Conservation (phyloP, 106 monocot genomes). For the Hemerocallis citrina region DNA sequence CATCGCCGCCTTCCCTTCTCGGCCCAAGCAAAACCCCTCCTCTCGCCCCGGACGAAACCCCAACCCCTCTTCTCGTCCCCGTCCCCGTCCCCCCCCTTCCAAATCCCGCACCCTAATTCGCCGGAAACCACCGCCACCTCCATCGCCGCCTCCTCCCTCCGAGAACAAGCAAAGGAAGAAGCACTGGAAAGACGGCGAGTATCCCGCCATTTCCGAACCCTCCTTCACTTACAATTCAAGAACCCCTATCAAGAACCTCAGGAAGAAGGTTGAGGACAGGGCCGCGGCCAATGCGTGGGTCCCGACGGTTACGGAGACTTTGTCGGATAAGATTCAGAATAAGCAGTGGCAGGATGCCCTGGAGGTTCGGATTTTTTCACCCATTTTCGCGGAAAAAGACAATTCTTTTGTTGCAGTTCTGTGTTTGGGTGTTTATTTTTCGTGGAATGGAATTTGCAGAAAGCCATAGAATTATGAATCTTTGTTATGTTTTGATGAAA, state of each 20-base stretch:
- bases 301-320: constrained; percentile 69
- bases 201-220: constrained; percentile 40
- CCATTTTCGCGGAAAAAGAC: too few species aligned
- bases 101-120: neutral
- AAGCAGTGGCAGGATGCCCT: constrained; percentile 69
- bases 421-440: neutral
- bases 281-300: constrained; percentile 59
- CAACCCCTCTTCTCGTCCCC: constrained; percentile 1
- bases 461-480: too few species aligned
- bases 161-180: constrained; percentile 30
- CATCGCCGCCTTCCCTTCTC: constrained; percentile 10
- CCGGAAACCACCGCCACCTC: neutral
- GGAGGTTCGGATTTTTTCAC: too few species aligned
- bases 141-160: neutral
- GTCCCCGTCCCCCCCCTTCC: neutral
- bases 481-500: too few species aligned
- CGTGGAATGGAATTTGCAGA: too few species aligned
- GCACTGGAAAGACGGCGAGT: constrained; percentile 93
- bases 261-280: constrained; percentile 19
- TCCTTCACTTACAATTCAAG: neutral
- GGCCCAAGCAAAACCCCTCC: neutral
- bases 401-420: too few species aligned
- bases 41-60: too few species aligned
- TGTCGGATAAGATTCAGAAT: constrained; percentile 60
- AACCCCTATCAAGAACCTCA: constrained; percentile 1